A percentile compares a stretch with the other conserved stretches of the same genome.
These are phyloP conservation scores for Aschersonia sp. DNA, from an alignment of 2,329 filamentous ascomycete species.

Conservation along the genomic window DNA sequence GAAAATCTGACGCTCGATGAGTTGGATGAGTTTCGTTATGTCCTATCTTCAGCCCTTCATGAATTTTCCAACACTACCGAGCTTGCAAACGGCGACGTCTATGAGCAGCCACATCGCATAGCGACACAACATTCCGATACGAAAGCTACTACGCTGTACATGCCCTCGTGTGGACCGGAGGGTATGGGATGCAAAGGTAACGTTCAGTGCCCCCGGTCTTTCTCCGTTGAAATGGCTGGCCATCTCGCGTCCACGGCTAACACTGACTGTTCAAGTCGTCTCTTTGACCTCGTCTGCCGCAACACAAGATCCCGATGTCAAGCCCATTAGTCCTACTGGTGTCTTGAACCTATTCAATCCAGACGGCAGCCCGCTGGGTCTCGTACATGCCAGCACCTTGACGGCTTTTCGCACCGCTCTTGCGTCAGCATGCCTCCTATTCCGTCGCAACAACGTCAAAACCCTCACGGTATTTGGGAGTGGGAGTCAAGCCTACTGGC, in stretches of 20 bases:
- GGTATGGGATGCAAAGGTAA: slow-evolving; percentile 56
- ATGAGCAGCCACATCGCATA: slow-evolving; percentile 41
- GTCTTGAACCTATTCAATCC: slow-evolving; percentile 54
- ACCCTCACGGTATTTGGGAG: slow-evolving; percentile 75
- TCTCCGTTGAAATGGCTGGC: too few species aligned
- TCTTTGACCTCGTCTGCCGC: slow-evolving; percentile 36
- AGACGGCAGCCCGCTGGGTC: slow-evolving; percentile 46
- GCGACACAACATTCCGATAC: slow-evolving; percentile 31
- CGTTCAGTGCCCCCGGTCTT: neutral
- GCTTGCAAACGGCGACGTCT: slow-evolving; percentile 23
- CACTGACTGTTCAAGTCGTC: slow-evolving; percentile 31
- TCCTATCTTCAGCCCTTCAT: slow-evolving; percentile 37
- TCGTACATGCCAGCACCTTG: slow-evolving; percentile 58
- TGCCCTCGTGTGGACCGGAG: slow-evolving; percentile 51
- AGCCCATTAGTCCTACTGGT: slow-evolving; percentile 39
- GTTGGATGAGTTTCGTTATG: slow-evolving; percentile 33
- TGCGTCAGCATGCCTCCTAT: slow-evolving; percentile 51
- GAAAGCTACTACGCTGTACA: slow-evolving; percentile 52
- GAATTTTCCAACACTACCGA: slow-evolving; percentile 45
- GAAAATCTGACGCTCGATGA: slow-evolving; percentile 37
- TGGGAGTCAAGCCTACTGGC: slow-evolving; percentile 89
- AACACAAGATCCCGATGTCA: slow-evolving; percentile 11
- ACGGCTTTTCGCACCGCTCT: slow-evolving; percentile 73
- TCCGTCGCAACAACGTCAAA: slow-evolving; percentile 52
- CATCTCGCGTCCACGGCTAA: too few species aligned